phyloP scores from a whole-genome alignment of 176 grass and related monocot species.

The Cocos nucifera region DNA sequence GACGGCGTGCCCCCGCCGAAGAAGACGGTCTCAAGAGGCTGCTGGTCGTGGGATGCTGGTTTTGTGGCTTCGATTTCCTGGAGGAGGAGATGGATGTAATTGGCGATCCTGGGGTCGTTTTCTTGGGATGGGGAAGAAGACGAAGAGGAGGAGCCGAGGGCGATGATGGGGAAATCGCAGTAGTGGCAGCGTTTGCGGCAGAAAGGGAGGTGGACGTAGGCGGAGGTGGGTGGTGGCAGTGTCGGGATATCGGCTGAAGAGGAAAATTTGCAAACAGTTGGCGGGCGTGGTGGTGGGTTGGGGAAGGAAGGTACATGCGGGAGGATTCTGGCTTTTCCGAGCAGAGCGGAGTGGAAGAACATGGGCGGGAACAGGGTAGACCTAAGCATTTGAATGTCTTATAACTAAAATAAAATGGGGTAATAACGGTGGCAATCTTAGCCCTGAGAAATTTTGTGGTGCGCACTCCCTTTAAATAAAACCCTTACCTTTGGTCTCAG shows the following conservation, averaged over 20 bases:
- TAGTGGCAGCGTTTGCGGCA: conserved; percentile 90
- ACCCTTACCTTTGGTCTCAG: too few relatives aligned
- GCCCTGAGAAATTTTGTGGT: too few relatives aligned
- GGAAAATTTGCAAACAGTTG: conserved; percentile 59
- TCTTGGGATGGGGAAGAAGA: not conserved
- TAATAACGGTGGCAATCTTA: too few relatives aligned
- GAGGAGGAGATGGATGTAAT: conserved; percentile 66
- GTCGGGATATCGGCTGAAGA: not conserved
- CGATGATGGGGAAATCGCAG: conserved; percentile 83
- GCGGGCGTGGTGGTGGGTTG: conserved; percentile 13
- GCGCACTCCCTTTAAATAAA: too few relatives aligned
- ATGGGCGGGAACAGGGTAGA: not conserved
- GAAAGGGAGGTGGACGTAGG: conserved; percentile 79
- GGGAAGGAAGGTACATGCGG: not conserved
- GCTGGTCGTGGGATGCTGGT: conserved; percentile 21
- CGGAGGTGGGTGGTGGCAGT: conserved; percentile 34
- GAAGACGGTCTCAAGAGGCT: conserved; percentile 69
- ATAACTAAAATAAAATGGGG: too few relatives aligned
- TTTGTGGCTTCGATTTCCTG: conserved; percentile 57
- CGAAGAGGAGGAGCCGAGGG: conserved; percentile 43
- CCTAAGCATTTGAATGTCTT: too few relatives aligned
- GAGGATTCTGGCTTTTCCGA: not conserved
- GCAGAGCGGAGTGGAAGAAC: not conserved
- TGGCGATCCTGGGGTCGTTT: conserved; percentile 58
- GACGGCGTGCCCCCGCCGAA: conserved; percentile 80